phyloP scores from a whole-genome alignment of 2,329 filamentous ascomycete species.

The Diaporthe ampelina region DNA sequence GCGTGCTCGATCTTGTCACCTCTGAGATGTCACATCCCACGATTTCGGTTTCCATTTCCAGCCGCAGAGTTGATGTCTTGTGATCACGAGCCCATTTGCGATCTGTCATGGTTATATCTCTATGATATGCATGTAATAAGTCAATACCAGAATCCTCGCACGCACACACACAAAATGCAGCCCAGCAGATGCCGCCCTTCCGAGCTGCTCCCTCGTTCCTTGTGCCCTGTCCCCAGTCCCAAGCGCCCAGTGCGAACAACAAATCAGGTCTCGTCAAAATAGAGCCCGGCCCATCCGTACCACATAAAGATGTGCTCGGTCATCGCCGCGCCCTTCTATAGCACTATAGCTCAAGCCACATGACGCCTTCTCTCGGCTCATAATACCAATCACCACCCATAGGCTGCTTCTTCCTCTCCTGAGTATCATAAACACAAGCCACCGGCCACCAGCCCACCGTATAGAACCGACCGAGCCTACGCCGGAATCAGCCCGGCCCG shows the following conservation, averaged over 20 bases:
- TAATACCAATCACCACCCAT: background rate
- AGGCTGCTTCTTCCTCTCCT: background rate
- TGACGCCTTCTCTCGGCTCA: background rate
- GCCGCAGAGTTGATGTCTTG: background rate
- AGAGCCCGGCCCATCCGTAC: constrained; percentile 12
- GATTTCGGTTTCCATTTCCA: background rate
- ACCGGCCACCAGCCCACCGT: background rate
- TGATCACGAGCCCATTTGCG: background rate
- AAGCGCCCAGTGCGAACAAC: constrained; percentile 12
- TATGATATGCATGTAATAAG: background rate
- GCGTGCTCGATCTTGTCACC: constrained; percentile 10
- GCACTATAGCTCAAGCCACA: constrained; percentile 20
- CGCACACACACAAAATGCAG: background rate
- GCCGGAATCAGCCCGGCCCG: constrained; percentile 5
- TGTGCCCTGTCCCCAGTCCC: background rate
- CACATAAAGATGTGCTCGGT: constrained; percentile 23
- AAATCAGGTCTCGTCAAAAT: background rate
- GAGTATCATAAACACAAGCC: background rate
- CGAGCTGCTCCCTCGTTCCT: background rate
- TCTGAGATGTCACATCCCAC: constrained; percentile 20
- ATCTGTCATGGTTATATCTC: background rate
- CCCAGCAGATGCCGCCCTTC: constrained; percentile 1
- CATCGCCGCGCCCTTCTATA: constrained; percentile 12
- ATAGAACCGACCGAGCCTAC: background rate
- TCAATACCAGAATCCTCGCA: background rate